Percentiles rank a stretch among this genome's conserved stretches.
phyloP scores from a whole-genome alignment of 768 basidiomycete genomes.

The Fibroporia radiculosa region DNA sequence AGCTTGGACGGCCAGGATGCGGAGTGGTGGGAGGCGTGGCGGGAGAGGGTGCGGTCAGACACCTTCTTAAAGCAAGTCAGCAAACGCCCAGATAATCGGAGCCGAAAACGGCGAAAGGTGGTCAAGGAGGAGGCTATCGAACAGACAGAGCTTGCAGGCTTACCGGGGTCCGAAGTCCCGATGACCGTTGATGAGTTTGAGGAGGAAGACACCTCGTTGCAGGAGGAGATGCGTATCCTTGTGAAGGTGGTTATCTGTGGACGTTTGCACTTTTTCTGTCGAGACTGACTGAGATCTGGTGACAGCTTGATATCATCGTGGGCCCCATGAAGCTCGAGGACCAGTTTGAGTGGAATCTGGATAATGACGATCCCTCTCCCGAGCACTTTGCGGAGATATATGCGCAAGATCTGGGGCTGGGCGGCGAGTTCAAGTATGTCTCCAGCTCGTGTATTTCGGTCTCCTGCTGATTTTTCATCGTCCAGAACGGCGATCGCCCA shows the following conservation, averaged over 20 bases:
- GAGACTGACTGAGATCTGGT: neutral
- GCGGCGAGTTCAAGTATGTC: constrained; percentile 85
- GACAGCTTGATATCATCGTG: constrained; percentile 89
- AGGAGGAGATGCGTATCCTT: constrained; percentile 86
- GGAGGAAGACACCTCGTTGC: constrained; percentile 54
- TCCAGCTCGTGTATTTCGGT: neutral
- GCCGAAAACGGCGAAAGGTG: constrained; percentile 37
- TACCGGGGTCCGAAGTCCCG: constrained; percentile 20
- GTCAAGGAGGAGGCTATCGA: constrained; percentile 21
- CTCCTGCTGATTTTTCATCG: neutral
- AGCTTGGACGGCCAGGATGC: constrained; percentile 40
- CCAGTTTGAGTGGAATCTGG: constrained; percentile 97
- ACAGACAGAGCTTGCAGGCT: neutral
- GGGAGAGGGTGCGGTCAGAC: constrained; percentile 41
- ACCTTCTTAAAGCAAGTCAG: constrained; percentile 26
- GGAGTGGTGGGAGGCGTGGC: constrained; percentile 70
- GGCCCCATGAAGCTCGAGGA: constrained; percentile 91
- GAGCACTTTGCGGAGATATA: constrained; percentile 92
- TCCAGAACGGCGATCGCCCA: constrained; percentile 91
- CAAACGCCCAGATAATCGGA: constrained; percentile 21
- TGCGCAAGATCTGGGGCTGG: constrained; percentile 77
- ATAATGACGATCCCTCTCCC: constrained; percentile 70
- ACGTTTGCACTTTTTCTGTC: neutral
- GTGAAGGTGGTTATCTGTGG: constrained; percentile 64
- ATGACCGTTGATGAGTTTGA: constrained; percentile 55